These are phyloP conservation scores for Talaromyces atroroseus DNA, from an alignment of 2,329 filamentous ascomycete species.

Conservation along the genomic window DNA sequence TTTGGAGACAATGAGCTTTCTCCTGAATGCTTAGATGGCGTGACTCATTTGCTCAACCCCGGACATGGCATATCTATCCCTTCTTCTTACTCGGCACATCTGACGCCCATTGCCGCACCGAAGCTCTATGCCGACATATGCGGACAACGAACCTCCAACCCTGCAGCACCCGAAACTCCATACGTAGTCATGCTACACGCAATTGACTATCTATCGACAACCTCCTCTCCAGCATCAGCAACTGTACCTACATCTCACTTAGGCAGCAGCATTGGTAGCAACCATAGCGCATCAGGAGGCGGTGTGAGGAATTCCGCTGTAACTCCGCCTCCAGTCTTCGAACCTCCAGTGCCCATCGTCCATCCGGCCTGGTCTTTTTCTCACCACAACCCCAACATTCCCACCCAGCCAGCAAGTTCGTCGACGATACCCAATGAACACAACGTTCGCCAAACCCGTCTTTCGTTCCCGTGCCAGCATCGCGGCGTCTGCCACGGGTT, in stretches of 20 bases:
- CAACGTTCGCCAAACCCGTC: slow-evolving; percentile 72
- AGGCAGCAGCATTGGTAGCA: slow-evolving; percentile 16
- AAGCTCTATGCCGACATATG: slow-evolving; percentile 77
- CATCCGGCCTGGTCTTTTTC: slow-evolving; percentile 43
- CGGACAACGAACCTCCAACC: slow-evolving; percentile 56
- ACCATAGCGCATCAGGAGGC: slow-evolving; percentile 18
- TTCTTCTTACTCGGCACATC: slow-evolving; percentile 83
- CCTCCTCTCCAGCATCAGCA: slow-evolving; percentile 37
- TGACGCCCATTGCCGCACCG: slow-evolving; percentile 87
- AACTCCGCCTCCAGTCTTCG: slow-evolving; percentile 25
- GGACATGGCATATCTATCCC: slow-evolving; percentile 89
- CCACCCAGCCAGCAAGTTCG: slow-evolving; percentile 24
- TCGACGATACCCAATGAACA: slow-evolving; percentile 74
- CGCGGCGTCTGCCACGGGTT: slow-evolving; percentile 85
- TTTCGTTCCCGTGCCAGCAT: slow-evolving; percentile 71
- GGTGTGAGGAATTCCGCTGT: slow-evolving; percentile 20
- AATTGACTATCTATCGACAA: slow-evolving; percentile 75
- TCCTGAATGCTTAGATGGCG: slow-evolving; percentile 91
- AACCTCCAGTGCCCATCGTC: slow-evolving; percentile 34
- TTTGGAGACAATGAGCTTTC: slow-evolving; percentile 97
- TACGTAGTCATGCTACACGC: slow-evolving; percentile 93
- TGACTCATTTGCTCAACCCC: slow-evolving; percentile 79
- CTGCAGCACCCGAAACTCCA: slow-evolving; percentile 77
- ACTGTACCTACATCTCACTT: slow-evolving; percentile 8
- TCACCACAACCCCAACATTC: slow-evolving; percentile 36